Percentiles rank a stretch among this genome's conserved stretches.
phyloP scores from a whole-genome alignment of 2,329 filamentous ascomycete species.

The Ophiostoma angusticollis region DNA sequence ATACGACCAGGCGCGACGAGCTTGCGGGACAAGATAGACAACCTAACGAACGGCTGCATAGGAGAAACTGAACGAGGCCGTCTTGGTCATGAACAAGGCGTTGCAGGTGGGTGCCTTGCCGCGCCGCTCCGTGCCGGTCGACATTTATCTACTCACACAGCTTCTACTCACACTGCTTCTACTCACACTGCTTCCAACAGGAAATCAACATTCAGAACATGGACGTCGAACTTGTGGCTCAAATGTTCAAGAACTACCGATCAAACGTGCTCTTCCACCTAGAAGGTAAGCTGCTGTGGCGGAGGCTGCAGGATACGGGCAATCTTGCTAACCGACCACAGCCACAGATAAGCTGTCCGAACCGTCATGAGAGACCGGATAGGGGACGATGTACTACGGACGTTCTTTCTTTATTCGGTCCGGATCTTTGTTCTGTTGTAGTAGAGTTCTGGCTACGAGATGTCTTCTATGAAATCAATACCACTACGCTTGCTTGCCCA shows the following conservation, averaged over 20 bases:
- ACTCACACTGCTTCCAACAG: slow-evolving; percentile 29
- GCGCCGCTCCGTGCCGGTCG: not conserved
- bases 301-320: not conserved
- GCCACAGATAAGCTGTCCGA: slow-evolving; percentile 15
- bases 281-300: slow-evolving; percentile 51
- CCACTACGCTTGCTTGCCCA: no score
- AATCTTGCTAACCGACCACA: slow-evolving; percentile 1
- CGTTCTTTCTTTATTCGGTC: not conserved
- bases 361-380: slow-evolving; percentile 6
- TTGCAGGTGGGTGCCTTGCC: slow-evolving; percentile 50
- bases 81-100: slow-evolving; percentile 84
- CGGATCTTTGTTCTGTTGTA: no score
- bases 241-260: slow-evolving; percentile 99
- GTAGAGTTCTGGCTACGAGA: no score
- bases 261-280: slow-evolving; percentile 95
- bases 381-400: not conserved
- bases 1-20: slow-evolving; percentile 12
- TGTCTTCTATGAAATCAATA: no score
- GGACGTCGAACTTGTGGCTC: slow-evolving; percentile 93
- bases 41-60: slow-evolving; percentile 27
- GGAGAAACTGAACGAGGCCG: slow-evolving; percentile 95
- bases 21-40: not conserved
- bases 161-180: no score
- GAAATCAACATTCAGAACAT: slow-evolving; percentile 98
- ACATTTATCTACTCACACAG: not conserved